Base-by-base conservation (phyloP, 768 basidiomycete species). In the Macrolepiota albuminosa region DNA sequence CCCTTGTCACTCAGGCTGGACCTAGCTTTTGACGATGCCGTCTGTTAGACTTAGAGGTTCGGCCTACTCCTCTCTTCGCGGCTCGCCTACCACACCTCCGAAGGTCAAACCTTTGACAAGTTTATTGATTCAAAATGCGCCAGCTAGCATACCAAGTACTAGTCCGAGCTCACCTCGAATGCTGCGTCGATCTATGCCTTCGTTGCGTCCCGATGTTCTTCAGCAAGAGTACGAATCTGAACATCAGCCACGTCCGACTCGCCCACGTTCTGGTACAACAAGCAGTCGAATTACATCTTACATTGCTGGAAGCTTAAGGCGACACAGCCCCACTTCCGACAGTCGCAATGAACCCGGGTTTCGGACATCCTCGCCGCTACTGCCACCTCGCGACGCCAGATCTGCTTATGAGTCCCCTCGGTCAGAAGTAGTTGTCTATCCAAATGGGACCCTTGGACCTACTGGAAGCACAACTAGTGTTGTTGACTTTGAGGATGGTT, bases 11-110 rank as follows among this genome's bases (percentile, higher is more conserved):
- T 8, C 14, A 14, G 24, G 16, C 24, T 47, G 34, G n/a, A 33
- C 31, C 29, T 18, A 8, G 31, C 34, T 11, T 45, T n/a, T 3
- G 37, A 54, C 54, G 33, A 82, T 82, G 80, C 80, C 81, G 40
- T 84, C 82, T 43, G 73, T 84, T 57, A 75, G 79, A 65, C 73
- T 84, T 56, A 77, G 71, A 67, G 69, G 71, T 21, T 69, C 68
- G 33, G 62, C 70, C 10, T 76, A 75, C 62, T 67, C 68, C n/a
- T 61, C 63, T 39, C 65, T 72, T 34, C 58, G 64, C 11, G 69
- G 68, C 18, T 56, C 61, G 31, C 57, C 59, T 29, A 45, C 53
- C 21, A 29, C 53, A 11, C 49, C 54, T 10, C 62, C 50, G 29
- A 55, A 18, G 54, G 29, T 50, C 31, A 37, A 34, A 45, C 52